Percentiles rank a stretch among this genome's conserved stretches.
Evolutionary conservation across 192 early-diverging fungal genomes (phyloP).

Genomic region (Pilobolus umbonatus): DNA sequence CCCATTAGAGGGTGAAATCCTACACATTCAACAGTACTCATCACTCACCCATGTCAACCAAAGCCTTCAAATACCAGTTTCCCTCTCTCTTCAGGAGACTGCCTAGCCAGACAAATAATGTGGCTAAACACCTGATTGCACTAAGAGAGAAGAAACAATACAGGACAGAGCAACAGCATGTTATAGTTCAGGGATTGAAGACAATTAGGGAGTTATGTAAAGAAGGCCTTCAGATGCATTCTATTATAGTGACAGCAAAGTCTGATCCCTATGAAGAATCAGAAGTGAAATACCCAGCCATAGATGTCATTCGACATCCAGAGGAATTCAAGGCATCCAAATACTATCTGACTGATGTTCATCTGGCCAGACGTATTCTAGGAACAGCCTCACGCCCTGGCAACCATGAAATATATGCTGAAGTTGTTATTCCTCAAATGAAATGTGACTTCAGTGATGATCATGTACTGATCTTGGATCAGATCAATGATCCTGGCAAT

Average conservation of each 20-base stretch:
- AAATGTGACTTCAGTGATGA: not conserved
- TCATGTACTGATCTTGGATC: slow-evolving; percentile 38
- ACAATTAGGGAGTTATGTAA: slow-evolving; percentile 23
- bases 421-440: slow-evolving; percentile 38
- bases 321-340: slow-evolving; percentile 29
- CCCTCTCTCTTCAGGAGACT: slow-evolving; percentile 15
- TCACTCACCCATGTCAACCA: slow-evolving; percentile 14
- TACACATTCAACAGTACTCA: too few species aligned
- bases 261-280: not conserved
- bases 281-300: slow-evolving; percentile 24
- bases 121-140: slow-evolving; percentile 26
- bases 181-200: slow-evolving; percentile 31
- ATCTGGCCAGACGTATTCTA: slow-evolving; percentile 38
- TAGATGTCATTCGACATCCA: slow-evolving; percentile 15
- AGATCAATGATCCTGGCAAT: slow-evolving; percentile 41
- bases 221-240: slow-evolving; percentile 8
- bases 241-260: slow-evolving; percentile 24
- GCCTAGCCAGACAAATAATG: slow-evolving; percentile 11
- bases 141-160: slow-evolving; percentile 30
- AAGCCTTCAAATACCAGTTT: not conserved
- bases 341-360: slow-evolving; percentile 36
- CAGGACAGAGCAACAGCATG: slow-evolving; percentile 14
- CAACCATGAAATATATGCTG: slow-evolving; percentile 44
- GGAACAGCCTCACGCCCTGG: slow-evolving; percentile 38
- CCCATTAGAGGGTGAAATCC: too few species aligned